Evolutionary conservation across 208 protist genomes (phyloP).

Genomic region (Phytomonas francai): DNA sequence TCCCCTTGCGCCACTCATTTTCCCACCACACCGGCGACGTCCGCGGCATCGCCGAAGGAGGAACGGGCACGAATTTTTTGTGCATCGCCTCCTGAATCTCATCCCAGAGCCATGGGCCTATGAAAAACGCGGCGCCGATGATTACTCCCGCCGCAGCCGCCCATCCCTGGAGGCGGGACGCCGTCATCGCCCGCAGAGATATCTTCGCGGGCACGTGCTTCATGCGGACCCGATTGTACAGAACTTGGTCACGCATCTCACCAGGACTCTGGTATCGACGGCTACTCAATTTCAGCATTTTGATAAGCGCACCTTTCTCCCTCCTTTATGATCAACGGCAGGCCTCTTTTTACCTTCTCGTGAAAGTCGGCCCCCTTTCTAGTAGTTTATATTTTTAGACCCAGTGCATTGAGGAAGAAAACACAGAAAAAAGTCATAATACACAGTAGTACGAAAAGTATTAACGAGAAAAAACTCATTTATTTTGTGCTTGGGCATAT

Average conservation of each 20-base stretch:
- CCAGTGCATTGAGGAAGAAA: background rate
- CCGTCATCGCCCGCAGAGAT: slow-evolving; percentile 42
- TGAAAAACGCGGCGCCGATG: slow-evolving; percentile 47
- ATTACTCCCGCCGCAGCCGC: slow-evolving; percentile 58
- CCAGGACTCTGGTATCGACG: slow-evolving; percentile 3
- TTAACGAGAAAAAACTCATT: background rate
- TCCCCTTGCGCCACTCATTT: slow-evolving; percentile 86
- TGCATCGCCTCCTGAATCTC: slow-evolving; percentile 64
- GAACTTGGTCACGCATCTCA: slow-evolving; percentile 37
- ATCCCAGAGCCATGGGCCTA: slow-evolving; percentile 71
- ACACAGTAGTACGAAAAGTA: background rate
- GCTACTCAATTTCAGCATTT: background rate
- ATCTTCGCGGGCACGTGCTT: slow-evolving; percentile 18
- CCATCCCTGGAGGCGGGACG: slow-evolving; percentile 54
- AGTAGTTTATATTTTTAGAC: background rate
- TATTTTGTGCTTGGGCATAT: background rate
- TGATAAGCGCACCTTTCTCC: background rate
- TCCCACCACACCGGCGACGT: slow-evolving; percentile 84
- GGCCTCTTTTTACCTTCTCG: background rate
- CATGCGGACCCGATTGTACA: slow-evolving; percentile 42
- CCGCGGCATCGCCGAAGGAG: slow-evolving; percentile 50
- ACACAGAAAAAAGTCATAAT: background rate
- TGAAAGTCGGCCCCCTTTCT: background rate
- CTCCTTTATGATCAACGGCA: background rate
- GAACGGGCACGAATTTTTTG: slow-evolving; percentile 54